Base-by-base conservation (phyloP, 495 filamentous ascomycete genomes). In the Polyplosphaeria fusca region DNA sequence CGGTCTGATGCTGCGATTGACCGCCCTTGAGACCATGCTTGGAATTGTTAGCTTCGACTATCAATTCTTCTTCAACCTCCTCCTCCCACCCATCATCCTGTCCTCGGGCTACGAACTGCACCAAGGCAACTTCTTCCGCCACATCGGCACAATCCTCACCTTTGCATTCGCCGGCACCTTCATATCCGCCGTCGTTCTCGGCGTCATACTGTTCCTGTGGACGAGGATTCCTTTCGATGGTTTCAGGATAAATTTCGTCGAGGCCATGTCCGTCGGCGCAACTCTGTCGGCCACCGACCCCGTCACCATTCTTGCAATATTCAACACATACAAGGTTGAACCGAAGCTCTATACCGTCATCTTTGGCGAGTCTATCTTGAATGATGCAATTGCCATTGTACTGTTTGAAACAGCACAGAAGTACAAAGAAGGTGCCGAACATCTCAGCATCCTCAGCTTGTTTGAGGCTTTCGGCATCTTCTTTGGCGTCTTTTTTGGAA, bases 241-340 rank as follows among this genome's bases (percentile, higher is more conserved):
- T 0, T 73, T 97, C 56, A 81, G 88, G 32, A 87, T 97, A 66
- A 81, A 82, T 11, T 95, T 95, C 64, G 86, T 96, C 44, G 93
- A 98, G 66, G 93, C 93, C 39, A 89, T 97, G 55, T 94, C 90
- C 1, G 89, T 97, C 18, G 93, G 93, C 46, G 93, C 93, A 19
- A 97, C 93, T 0, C 80, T 98, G 23, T 97, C 93, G 1, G 93
- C 93, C 50, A 98, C 93, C 0, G 93, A 98, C 67, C 93, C 93
- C 0, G 91, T 98, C 44, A 98, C 93, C 0, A 96, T 98, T 62
- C 77, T 98, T 27, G 93, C 93, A 47, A 98, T 98, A 53, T 98
- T 98, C 82, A 98, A 96, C 68, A 86, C 94, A 1, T 97, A 96
- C 77, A 96, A 96, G 72, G 93, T 98, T 47, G 93, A 98, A 69